A percentile compares a stretch with the other conserved stretches of the same genome.
Evolutionary conservation across 73 alveolate species (phyloP).

Genomic region (Paraurostyla sp.): DNA sequence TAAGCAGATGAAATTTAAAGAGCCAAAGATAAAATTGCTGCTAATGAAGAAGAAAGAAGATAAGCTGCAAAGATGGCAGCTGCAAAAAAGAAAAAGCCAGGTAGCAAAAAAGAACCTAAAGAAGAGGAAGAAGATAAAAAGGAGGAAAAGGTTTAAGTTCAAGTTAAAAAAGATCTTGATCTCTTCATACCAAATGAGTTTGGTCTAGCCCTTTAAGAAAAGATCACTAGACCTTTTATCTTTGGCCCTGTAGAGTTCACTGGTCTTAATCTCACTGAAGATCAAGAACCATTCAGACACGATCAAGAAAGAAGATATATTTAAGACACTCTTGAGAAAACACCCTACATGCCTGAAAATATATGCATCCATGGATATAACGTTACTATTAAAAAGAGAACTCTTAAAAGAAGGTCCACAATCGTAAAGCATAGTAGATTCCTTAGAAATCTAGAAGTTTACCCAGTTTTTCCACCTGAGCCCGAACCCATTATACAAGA

Average conservation of each 20-base stretch:
- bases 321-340: background rate
- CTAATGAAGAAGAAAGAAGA: slow-evolving; percentile 47
- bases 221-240: slow-evolving; percentile 41
- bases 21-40: slow-evolving; percentile 31
- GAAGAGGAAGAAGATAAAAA: slow-evolving; percentile 48
- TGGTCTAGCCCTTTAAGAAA: slow-evolving; percentile 8
- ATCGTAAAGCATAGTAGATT: slow-evolving; percentile 53
- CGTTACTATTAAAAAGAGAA: background rate
- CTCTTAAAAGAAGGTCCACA: slow-evolving; percentile 35
- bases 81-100: slow-evolving; percentile 47
- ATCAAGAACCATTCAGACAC: slow-evolving; percentile 9
- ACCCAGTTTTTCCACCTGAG: slow-evolving; percentile 59
- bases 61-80: slow-evolving; percentile 40
- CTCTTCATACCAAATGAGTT: slow-evolving; percentile 7
- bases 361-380: slow-evolving; percentile 44
- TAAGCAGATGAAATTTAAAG: slow-evolving; percentile 11
- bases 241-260: slow-evolving; percentile 60
- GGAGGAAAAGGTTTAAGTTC: background rate
- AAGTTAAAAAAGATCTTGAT: background rate
- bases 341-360: slow-evolving; percentile 28
- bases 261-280: slow-evolving; percentile 16
- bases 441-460: slow-evolving; percentile 49
- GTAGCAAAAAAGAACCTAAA: background rate
- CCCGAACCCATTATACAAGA: slow-evolving; percentile 26
- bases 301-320: background rate